Base-by-base conservation (phyloP, 768 basidiomycete species). In the Boletus edulis region DNA sequence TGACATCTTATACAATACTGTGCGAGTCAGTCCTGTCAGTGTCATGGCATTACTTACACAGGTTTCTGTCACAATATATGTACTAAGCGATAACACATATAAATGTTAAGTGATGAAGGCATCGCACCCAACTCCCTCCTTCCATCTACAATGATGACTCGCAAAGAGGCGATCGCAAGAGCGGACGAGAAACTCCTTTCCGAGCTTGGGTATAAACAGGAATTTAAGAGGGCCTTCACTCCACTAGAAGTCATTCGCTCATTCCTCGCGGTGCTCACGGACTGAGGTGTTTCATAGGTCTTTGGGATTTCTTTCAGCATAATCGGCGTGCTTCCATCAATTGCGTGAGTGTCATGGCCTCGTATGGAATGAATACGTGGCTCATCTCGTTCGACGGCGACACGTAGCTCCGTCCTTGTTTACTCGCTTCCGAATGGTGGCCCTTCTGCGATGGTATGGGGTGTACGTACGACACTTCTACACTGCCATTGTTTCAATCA, bases 221-320 rank as follows among this genome's bases (percentile, higher is more conserved):
- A 73, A 51, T 73, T 73, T 54, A 72, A 64, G 55, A 61, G 72
- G 17, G 72, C 71, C 5, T 73, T 73, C 48, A 72, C 65, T 10
- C 69, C 69, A 0, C 41, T 74, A 5, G 72, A 74, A 55, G 71
- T 73, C 20, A 44, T 17, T 27, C 11, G 17, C 2, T 6, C 24
- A 0, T 13, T 18, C 9, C 5, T 6, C 22, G 5, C 34, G 17
- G 22, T 11, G 8, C 8, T 15, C n/a, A n/a, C 27, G 43, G 18
- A 55, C 34, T 3, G n/a, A 17, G 10, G 35, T 10, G 0, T 61
- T 41, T 42, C 67, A 24, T 61, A 88, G 83, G 81, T 87, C 6
- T 88, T 87, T 57, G 86, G 87, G 0, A 73, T 87, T 34, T 80
- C 83, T 0, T 89, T 89, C 64, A 84, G 82, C 1, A 83, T 88